phyloP scores from a whole-genome alignment of 768 basidiomycete species.

The Kwoniella europaea region DNA sequence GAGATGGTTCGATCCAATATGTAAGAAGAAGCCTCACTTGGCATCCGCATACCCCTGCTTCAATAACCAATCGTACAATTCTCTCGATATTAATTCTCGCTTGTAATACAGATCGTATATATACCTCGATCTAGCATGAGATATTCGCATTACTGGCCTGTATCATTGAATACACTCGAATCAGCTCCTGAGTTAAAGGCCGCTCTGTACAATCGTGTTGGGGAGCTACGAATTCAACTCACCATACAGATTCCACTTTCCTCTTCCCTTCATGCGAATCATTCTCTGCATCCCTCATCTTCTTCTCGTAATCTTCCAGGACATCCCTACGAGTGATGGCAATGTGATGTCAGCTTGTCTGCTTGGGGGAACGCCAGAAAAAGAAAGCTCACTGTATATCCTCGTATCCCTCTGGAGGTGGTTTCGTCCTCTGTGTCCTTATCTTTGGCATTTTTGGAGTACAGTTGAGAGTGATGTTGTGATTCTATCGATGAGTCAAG shows the following conservation, averaged over 20 bases:
- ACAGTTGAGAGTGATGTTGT: too few relatives aligned
- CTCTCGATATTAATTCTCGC: slow-evolving; percentile 86
- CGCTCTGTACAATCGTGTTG: background rate
- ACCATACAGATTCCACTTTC: slow-evolving; percentile 58
- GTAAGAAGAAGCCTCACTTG: slow-evolving; percentile 68
- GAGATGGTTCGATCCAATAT: background rate
- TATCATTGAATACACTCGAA: background rate
- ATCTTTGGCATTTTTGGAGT: slow-evolving; percentile 81
- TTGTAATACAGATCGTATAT: slow-evolving; percentile 99
- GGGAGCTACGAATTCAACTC: slow-evolving; percentile 17
- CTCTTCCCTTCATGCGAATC: slow-evolving; percentile 95
- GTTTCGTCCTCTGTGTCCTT: slow-evolving; percentile 86
- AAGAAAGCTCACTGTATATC: slow-evolving; percentile 68
- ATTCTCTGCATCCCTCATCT: slow-evolving; percentile 98
- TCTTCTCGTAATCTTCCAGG: slow-evolving; percentile 97
- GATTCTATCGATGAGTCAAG: too few relatives aligned
- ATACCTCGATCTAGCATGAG: slow-evolving; percentile 92
- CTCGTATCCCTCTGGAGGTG: slow-evolving; percentile 92
- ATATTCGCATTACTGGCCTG: slow-evolving; percentile 97
- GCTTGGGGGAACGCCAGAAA: too few relatives aligned
- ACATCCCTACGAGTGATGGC: slow-evolving; percentile 64
- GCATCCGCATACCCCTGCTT: slow-evolving; percentile 97
- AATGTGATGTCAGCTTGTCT: slow-evolving; percentile 9
- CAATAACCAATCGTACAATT: slow-evolving; percentile 95
- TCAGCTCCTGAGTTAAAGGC: background rate